These are phyloP conservation scores for Coemansia sp. DNA, from an alignment of 192 early-diverging fungal species.

Conservation along the genomic window DNA sequence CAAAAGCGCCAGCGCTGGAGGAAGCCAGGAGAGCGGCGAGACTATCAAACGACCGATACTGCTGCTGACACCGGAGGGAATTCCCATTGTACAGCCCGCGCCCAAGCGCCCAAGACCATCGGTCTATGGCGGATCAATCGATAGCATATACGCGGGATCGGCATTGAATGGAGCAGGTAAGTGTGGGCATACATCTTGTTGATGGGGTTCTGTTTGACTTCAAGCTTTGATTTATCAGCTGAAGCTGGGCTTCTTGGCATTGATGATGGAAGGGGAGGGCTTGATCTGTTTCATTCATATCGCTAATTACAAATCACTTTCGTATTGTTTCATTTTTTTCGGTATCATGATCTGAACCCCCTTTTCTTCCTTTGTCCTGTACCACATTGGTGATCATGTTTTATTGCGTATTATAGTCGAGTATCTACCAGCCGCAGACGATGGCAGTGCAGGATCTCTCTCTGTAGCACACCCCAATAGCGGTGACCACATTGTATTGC, in stretches of 20 bases:
- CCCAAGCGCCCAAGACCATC: conserved; percentile 10
- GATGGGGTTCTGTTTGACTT: not conserved
- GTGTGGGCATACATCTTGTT: not conserved
- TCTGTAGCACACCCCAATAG: not conserved
- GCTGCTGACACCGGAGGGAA: conserved; percentile 6
- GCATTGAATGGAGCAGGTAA: not conserved
- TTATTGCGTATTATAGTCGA: too few species aligned
- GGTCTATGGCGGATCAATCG: not conserved
- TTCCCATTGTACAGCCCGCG: conserved; percentile 14
- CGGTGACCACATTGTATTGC: not conserved
- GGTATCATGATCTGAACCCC: not conserved
- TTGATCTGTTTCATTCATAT: not conserved
- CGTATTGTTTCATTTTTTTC: not conserved
- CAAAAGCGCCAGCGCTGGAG: not conserved
- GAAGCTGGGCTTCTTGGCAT: too few species aligned
- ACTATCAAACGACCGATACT: not conserved
- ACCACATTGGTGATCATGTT: too few species aligned
- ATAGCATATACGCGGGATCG: not conserved
- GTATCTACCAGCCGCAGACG: too few species aligned
- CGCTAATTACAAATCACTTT: not conserved
- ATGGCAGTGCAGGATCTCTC: too few species aligned
- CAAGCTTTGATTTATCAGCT: not conserved
- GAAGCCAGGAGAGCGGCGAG: not conserved
- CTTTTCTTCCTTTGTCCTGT: too few species aligned
- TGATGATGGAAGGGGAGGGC: too few species aligned